A percentile compares a stretch with the other conserved stretches of the same genome.
These are phyloP conservation scores for Neofusicoccum umdonicola DNA, from an alignment of 2,329 filamentous ascomycete genomes.

Conservation along the genomic window DNA sequence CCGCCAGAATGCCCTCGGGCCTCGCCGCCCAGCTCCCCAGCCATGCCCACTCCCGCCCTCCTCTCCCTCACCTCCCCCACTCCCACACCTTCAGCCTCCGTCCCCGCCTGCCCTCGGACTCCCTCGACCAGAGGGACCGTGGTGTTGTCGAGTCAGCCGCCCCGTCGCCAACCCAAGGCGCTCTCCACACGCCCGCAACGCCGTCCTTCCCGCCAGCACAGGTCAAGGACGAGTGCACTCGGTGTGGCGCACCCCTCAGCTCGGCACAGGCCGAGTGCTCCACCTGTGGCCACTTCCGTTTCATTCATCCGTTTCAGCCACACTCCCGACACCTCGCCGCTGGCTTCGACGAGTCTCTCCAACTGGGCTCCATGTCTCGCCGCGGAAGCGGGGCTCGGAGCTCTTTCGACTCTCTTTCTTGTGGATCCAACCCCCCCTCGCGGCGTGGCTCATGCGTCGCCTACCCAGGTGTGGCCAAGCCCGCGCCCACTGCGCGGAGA, in stretches of 20 bases:
- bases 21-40: neutral
- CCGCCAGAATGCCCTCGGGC: neutral
- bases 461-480: neutral
- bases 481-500: neutral
- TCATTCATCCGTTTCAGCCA: conserved; percentile 15
- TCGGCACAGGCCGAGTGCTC: conserved; percentile 14
- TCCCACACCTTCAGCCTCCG: neutral
- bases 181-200: neutral
- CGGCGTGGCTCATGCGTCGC: conserved; percentile 10
- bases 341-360: conserved; percentile 5
- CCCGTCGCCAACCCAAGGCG: neutral
- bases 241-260: conserved; percentile 11
- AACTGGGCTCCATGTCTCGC: conserved; percentile 6
- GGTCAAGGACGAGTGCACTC: conserved; percentile 13
- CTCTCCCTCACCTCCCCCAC: neutral
- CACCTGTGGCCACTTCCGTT: neutral
- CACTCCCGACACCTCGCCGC: conserved; percentile 1
- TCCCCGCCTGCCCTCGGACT: conserved; percentile 3
- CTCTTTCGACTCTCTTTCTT: conserved; percentile 7
- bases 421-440: conserved; percentile 6
- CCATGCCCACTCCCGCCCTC: neutral
- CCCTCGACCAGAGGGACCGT: conserved; percentile 2
- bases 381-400: conserved; percentile 9
- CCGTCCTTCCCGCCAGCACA: neutral
- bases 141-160: neutral